phyloP scores from a whole-genome alignment of 163 green algal genomes.

The Dunaliella salina region DNA sequence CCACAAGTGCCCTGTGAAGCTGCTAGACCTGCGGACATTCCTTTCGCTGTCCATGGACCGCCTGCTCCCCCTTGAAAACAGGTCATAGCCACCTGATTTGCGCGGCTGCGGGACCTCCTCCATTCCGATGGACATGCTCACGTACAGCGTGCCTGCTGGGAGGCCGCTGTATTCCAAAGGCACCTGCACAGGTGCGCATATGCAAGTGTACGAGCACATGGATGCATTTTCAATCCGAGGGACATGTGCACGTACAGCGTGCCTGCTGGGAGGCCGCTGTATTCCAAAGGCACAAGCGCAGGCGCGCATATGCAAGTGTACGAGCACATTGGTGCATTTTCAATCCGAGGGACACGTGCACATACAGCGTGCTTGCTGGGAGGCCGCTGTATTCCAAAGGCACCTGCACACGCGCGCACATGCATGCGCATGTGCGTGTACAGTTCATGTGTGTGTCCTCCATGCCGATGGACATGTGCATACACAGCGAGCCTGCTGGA shows the following conservation, averaged over 20 bases:
- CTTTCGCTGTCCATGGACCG: no score
- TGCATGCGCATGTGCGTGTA: neutral
- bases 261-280: slow-evolving; percentile 34
- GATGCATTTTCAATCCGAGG: neutral
- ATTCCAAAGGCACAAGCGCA: slow-evolving; percentile 25
- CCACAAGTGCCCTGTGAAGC: no score
- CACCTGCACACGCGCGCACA: neutral
- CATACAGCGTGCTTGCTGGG: slow-evolving; percentile 18
- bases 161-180: slow-evolving; percentile 35
- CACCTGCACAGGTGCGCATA: slow-evolving; percentile 4
- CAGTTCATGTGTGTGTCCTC: no score
- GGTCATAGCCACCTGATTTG: neutral
- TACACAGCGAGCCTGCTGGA: slow-evolving; percentile 19
- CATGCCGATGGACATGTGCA: slow-evolving; percentile 6
- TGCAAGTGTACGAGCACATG: neutral
- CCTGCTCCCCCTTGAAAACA: no score
- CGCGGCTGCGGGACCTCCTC: neutral
- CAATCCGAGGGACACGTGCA: slow-evolving; percentile 9
- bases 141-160: slow-evolving; percentile 21
- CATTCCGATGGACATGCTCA: slow-evolving; percentile 13
- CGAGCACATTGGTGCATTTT: neutral
- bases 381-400: slow-evolving; percentile 32
- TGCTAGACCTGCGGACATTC: no score
- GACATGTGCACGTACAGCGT: slow-evolving; percentile 7
- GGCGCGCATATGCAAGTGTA: neutral